Base-by-base conservation (phyloP, 2,329 filamentous ascomycete species). In the Neophaeococcomyces aloes region DNA sequence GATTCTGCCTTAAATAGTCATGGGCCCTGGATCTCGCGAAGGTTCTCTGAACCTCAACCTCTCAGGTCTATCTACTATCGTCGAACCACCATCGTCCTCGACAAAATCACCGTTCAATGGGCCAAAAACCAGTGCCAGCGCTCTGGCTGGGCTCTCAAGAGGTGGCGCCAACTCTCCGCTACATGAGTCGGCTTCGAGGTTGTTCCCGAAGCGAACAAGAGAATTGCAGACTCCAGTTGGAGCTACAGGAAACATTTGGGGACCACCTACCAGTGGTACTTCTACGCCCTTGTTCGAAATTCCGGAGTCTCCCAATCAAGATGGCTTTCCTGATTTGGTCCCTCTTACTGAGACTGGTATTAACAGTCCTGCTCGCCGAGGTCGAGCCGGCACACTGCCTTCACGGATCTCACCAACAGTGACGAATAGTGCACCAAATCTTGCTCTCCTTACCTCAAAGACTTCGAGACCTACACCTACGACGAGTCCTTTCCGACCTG, bases 171-270 rank as follows among this genome's bases (percentile, higher is more conserved):
- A 88, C 63, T 98, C 91, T 74, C 91, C 91, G 58, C 95, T 88
- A 66, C 88, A 94, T 70, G 91, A 96, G 55, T 78, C 87, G 59
- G 79, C 81, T 46, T 79, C 77, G 53, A 64, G 89, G 57, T 72
- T 96, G 48, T 95, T 84, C 66, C 87, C 87, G 50, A 96, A 96
- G 71, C 81, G 91, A 87, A 88, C 91, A 53, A 78, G 91, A 63
- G 91, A 98, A 65, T 95, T 96, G 50, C 89, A 96, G 69, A 88
- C 88, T 43, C 88, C 95, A 68, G 89, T 96, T 74, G 88, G 88
- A 40, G 74, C 94, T 71, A 61, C 81, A 72, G 59, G 74, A 76
- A 63, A 81, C 59, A 81, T 83, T 33, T 96, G 91, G 91, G 87
- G 91, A 8, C 89, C 91, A 53, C 89, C 91, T 38, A 94, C 89